phyloP scores from a whole-genome alignment of 306 rosid genomes.

The Begonia loranthoides region DNA sequence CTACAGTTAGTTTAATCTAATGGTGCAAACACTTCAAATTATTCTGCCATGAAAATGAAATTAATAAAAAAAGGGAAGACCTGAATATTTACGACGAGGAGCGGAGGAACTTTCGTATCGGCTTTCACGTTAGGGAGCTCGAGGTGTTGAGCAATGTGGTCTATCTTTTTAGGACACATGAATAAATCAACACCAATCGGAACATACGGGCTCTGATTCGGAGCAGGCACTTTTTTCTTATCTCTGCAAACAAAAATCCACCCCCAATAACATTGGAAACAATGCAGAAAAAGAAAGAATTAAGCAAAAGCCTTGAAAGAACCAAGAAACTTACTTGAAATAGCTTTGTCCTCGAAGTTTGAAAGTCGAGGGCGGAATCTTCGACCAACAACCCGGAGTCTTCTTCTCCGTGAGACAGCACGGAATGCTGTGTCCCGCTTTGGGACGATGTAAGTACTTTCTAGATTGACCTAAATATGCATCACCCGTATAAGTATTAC shows the following conservation, averaged over 20 bases:
- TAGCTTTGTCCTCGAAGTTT: slow-evolving; percentile 78
- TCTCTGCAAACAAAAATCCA: slow-evolving; percentile 38
- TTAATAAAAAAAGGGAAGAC: slow-evolving; percentile 13
- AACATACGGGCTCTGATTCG: slow-evolving; percentile 57
- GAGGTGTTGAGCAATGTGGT: slow-evolving; percentile 72
- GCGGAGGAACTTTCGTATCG: slow-evolving; percentile 45
- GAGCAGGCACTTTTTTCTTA: slow-evolving; percentile 59
- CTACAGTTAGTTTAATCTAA: too few species aligned
- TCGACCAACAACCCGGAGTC: slow-evolving; percentile 72
- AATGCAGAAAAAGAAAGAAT: too few species aligned
- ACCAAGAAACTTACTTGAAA: slow-evolving; percentile 47
- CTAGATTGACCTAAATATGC: slow-evolving; percentile 51
- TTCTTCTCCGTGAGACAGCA: slow-evolving; percentile 41
- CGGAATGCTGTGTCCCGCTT: slow-evolving; percentile 58
- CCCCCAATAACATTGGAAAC: slow-evolving; percentile 5
- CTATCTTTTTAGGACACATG: slow-evolving; percentile 57
- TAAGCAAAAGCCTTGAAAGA: too few species aligned
- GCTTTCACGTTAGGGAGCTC: slow-evolving; percentile 71
- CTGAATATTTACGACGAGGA: slow-evolving; percentile 89
- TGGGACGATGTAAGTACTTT: slow-evolving; percentile 42
- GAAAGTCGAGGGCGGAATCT: slow-evolving; percentile 76
- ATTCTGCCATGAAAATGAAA: too few species aligned
- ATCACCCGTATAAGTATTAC: neutral
- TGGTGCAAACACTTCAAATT: too few species aligned
- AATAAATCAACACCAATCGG: slow-evolving; percentile 86